Conservation (phyloP, 805 yeast genomes). For the Ogataea thermomethanolica region DNA sequence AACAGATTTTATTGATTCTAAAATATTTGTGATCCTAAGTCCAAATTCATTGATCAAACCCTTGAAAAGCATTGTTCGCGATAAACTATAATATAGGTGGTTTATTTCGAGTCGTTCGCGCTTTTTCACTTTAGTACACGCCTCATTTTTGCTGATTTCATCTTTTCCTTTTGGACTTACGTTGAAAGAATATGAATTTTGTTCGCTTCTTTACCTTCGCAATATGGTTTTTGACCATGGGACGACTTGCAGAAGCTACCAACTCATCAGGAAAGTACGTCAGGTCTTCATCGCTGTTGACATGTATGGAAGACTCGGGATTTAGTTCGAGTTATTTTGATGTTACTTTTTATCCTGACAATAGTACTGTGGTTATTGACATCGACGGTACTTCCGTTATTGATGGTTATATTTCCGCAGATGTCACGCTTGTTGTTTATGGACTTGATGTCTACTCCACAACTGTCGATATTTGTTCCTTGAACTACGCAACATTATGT, state of each 20-base stretch:
- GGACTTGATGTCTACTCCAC: conserved; percentile 64
- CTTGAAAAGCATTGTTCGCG: neutral
- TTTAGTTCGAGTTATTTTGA: conserved; percentile 82
- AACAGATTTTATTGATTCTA: neutral
- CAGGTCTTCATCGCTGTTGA: conserved; percentile 60
- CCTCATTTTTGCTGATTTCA: too few relatives aligned
- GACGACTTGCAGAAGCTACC: conserved; percentile 22
- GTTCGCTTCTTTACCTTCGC: neutral
- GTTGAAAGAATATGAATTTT: conserved; percentile 6
- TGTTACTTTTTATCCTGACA: conserved; percentile 66
- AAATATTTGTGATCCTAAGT: neutral
- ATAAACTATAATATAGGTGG: too few relatives aligned
- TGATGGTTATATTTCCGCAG: conserved; percentile 65
- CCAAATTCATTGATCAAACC: neutral
- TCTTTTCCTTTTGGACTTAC: too few relatives aligned
- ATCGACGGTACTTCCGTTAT: conserved; percentile 78
- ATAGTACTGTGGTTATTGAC: conserved; percentile 58
- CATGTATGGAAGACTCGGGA: conserved; percentile 89
- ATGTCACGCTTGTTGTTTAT: conserved; percentile 67
- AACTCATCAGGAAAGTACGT: conserved; percentile 23
- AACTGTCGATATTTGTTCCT: conserved; percentile 60
- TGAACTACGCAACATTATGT: conserved; percentile 57
- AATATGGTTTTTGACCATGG: conserved; percentile 7
- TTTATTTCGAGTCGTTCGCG: too few relatives aligned
- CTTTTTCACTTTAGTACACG: too few relatives aligned